Conservation (phyloP, 139 green algal species). For the Coelastrella sp. region DNA sequence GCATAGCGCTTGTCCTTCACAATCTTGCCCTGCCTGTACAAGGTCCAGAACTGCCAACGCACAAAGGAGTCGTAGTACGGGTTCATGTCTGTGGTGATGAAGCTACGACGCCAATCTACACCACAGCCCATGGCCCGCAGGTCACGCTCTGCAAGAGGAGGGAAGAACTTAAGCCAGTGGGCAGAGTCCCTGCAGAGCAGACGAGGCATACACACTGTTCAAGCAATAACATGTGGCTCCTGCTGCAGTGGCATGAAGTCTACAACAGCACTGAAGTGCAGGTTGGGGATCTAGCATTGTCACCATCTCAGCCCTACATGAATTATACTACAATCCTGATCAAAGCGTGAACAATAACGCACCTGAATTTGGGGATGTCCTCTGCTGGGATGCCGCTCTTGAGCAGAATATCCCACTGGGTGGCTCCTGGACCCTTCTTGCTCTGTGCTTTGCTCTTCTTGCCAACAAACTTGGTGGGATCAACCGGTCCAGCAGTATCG, state of each 20-base stretch:
- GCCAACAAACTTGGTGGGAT: constrained; percentile 90
- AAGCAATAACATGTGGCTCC: not conserved
- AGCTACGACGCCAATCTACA: constrained; percentile 97
- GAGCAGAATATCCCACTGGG: constrained; percentile 96
- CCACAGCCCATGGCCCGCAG: constrained; percentile 95
- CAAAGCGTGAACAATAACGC: not conserved
- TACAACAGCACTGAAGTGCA: too few relatives aligned
- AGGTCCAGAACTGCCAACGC: constrained; percentile 94
- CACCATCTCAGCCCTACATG: too few relatives aligned
- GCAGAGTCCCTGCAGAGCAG: constrained; percentile 63
- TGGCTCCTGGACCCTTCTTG: constrained; percentile 84
- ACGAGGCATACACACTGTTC: not conserved
- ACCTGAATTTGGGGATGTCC: constrained; percentile 91
- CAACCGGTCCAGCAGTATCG: constrained; percentile 47
- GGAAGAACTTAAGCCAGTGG: constrained; percentile 98
- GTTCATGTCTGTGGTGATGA: constrained; percentile 99
- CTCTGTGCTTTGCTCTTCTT: constrained; percentile 95
- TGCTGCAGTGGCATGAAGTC: not conserved
- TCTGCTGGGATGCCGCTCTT: constrained; percentile 87
- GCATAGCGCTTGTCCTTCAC: constrained; percentile 97
- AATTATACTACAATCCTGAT: not conserved
- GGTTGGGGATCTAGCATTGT: too few relatives aligned
- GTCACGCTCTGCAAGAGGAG: constrained; percentile 88
- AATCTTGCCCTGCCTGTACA: constrained; percentile 82
- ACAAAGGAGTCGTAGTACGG: constrained; percentile 99